Evolutionary conservation across 2,329 filamentous ascomycete species (phyloP), one percentile per base, ranked within the genome.

Genomic region (Aulographum hederae): DNA sequence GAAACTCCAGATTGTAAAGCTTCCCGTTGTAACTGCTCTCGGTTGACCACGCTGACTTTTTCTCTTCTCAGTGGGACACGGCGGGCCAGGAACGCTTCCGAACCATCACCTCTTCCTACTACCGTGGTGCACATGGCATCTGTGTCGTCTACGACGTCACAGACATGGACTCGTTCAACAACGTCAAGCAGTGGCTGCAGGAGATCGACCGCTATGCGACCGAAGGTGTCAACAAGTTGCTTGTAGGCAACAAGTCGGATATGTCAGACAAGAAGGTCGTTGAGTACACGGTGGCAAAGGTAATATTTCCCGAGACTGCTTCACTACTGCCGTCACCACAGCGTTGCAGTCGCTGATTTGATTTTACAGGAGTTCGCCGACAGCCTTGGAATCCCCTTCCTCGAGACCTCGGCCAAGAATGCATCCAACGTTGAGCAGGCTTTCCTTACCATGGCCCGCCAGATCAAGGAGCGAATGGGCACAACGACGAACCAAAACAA

Each of bases 261-360:
- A 95, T 98, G 84, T 75, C 86, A 37, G 89, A 98, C 65, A 98
- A 98, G 79, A 98, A 95, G 69, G 89, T 95, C 26, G 89, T 98
- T 39, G 89, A 98, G 60, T 98, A 98, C 72, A 92, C 84, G 41
- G 89, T 95, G 45, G 89, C 89, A 46, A 98, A 98, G 81, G 89
- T 94, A 32, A 23, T 6, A 26, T 6, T 6, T 33, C 6, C n/a
- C n/a, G n/a, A n/a, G n/a, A n/a, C n/a, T n/a, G n/a, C n/a, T n/a
- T n/a, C n/a, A n/a, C n/a, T n/a, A n/a, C n/a, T n/a, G n/a, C n/a
- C n/a, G n/a, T n/a, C n/a, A n/a, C n/a, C n/a, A n/a, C n/a, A n/a
- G n/a, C n/a, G n/a, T n/a, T n/a, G n/a, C n/a, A n/a, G n/a, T n/a
- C n/a, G n/a, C n/a, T n/a, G n/a, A n/a, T n/a, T 11, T 29, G 26